Evolutionary conservation across 306 rosid genomes (phyloP).

Genomic region (Prunus armeniaca): DNA sequence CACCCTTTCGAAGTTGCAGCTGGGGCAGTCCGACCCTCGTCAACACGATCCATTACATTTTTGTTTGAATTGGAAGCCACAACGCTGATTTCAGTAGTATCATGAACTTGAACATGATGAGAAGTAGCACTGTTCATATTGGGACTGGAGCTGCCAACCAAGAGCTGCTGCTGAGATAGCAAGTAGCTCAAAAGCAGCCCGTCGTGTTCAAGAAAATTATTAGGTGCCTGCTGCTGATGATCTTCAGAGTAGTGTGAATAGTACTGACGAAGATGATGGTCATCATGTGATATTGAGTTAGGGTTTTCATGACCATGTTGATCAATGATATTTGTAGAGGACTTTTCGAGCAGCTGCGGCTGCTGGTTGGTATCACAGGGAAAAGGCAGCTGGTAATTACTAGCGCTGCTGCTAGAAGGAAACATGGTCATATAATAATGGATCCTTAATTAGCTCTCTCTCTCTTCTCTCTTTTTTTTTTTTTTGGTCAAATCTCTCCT

Average conservation of each 20-base stretch:
- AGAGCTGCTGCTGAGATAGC: slow-evolving; percentile 37
- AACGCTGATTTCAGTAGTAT: neutral
- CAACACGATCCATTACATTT: neutral
- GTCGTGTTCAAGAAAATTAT: slow-evolving; percentile 28
- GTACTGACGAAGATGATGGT: neutral
- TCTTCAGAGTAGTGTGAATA: neutral
- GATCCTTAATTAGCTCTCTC: too few species aligned
- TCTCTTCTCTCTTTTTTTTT: neutral
- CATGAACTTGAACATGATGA: neutral
- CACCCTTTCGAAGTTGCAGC: neutral
- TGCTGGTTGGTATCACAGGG: neutral
- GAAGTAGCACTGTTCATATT: neutral
- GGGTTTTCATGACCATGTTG: slow-evolving; percentile 14
- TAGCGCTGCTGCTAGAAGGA: slow-evolving; percentile 18
- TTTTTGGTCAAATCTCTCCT: neutral
- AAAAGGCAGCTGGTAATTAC: slow-evolving; percentile 6
- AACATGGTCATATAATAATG: slow-evolving; percentile 11
- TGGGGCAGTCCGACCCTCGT: neutral
- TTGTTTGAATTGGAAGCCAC: slow-evolving; percentile 7
- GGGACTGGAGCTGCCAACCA: neutral
- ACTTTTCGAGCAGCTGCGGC: neutral
- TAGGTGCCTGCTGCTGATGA: neutral
- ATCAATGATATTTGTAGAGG: neutral
- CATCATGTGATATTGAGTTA: neutral
- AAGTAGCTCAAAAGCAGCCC: slow-evolving; percentile 33